phyloP scores from a whole-genome alignment of 2,329 filamentous ascomycete species.

The Aspergillus transmontanensis region DNA sequence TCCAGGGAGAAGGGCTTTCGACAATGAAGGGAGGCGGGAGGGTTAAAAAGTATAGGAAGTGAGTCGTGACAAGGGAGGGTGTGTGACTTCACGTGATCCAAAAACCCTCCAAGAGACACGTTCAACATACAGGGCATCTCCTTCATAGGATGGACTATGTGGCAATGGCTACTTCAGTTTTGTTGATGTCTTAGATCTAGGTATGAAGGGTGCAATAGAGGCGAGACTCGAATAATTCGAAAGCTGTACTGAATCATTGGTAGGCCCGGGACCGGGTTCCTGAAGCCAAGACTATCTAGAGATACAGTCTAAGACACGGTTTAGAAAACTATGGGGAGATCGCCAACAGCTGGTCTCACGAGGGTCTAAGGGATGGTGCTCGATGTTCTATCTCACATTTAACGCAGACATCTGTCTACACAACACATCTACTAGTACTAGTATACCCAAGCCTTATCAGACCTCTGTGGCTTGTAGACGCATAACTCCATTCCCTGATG shows the following conservation, averaged over 20 bases:
- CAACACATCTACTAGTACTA: background rate
- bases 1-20: constrained; percentile 5
- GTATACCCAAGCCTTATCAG: background rate
- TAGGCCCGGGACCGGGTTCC: background rate
- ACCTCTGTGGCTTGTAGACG: constrained; percentile 6
- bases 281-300: background rate
- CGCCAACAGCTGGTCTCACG: background rate
- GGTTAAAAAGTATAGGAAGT: background rate
- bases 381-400: background rate
- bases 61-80: background rate
- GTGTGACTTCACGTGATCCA: constrained; percentile 14
- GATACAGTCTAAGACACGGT: background rate
- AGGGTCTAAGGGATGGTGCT: background rate
- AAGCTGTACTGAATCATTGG: background rate
- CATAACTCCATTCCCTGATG: background rate
- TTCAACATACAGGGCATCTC: background rate
- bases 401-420: background rate
- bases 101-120: background rate
- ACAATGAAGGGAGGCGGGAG: constrained; percentile 9
- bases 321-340: background rate
- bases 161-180: background rate
- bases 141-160: background rate
- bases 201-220: constrained; percentile 6
- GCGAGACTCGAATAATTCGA: background rate
- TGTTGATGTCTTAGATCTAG: constrained; percentile 1